Evolutionary conservation across 441 rosid species (phyloP), one percentile per base, ranked within the genome.

Genomic region (Euphorbia celastroides): DNA sequence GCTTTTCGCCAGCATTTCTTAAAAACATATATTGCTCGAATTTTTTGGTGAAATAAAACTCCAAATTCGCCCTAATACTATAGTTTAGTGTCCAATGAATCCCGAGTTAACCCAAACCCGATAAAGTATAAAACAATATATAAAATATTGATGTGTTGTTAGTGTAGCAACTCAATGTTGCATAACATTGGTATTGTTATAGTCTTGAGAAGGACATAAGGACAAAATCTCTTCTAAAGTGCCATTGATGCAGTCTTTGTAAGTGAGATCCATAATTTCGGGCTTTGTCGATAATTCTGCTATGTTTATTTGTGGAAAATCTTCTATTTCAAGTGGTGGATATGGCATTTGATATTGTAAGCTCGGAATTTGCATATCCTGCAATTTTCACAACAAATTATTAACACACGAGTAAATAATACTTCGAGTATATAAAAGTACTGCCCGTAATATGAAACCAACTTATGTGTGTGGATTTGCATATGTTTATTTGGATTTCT

Each of bases 261-360:
- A 64, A 34, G 75, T 70, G 57, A 72, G 44, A 7, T 75, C 78
- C 36, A 76, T 65, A 27, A 59, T 67, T 74, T 80, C 74, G 12
- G 77, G 59, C 63, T 82, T 72, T 9, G 71, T 66, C 62, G 51
- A 19, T 65, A 20, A 30, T 27, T 79, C 83, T 32, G 78, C 60
- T 41, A 78, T 80, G 62, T 79, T 82, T 70, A 88, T 83, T 46
- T 77, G 84, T 10, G 92, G 89, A 64, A 88, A 84, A 73, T 86
- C 89, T 64, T 83, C 92, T 46, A 88, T 58, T 65, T 84, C 86
- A 54, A 83, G 65, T 30, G 89, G 79, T 25, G 88, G 80, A 66
- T 80, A 84, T 5, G 91, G 84, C 57, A 72, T 56, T 74, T 82
- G 87, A 70, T 81, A 78, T 32, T 80, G 75, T 68, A 78, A 64